Percentiles rank a stretch among this genome's conserved stretches.
phyloP scores from a whole-genome alignment of 1,284 basidiomycete genomes.

The Grifola frondosa region DNA sequence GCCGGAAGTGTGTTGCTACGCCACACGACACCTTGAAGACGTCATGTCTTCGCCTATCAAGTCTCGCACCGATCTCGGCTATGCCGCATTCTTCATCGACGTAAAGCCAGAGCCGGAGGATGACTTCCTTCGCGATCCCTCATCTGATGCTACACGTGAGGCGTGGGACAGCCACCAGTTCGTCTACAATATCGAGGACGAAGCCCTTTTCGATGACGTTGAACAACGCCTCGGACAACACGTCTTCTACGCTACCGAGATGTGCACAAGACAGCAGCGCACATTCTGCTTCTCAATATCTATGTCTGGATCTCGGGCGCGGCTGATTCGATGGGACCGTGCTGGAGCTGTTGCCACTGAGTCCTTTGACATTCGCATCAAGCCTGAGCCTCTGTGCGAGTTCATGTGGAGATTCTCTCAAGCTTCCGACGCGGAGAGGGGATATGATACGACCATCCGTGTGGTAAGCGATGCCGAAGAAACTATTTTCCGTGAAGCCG shows the following conservation, averaged over 20 bases:
- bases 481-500: neutral
- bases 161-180: neutral
- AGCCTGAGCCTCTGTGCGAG: constrained; percentile 1
- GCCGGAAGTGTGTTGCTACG: constrained; percentile 9
- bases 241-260: constrained; percentile 6
- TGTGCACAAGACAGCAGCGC: constrained; percentile 6
- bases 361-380: constrained; percentile 3
- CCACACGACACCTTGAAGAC: neutral
- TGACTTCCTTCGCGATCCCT: constrained; percentile 8
- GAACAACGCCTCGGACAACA: constrained; percentile 1
- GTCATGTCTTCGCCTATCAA: neutral
- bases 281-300: constrained; percentile 6
- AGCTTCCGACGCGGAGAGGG: neutral
- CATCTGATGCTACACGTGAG: neutral
- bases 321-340: constrained; percentile 14
- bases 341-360: constrained; percentile 8
- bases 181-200: constrained; percentile 1
- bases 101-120: constrained; percentile 1
- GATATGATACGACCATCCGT: neutral
- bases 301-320: constrained; percentile 1
- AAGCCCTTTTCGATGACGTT: constrained; percentile 5
- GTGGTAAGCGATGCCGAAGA: constrained; percentile 9
- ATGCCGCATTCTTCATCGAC: constrained; percentile 7
- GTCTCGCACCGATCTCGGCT: constrained; percentile 5
- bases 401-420: neutral